Evolutionary conservation across 495 filamentous ascomycete species (phyloP), one percentile per base, ranked within the genome.

Genomic region (Penicillium nucicola): DNA sequence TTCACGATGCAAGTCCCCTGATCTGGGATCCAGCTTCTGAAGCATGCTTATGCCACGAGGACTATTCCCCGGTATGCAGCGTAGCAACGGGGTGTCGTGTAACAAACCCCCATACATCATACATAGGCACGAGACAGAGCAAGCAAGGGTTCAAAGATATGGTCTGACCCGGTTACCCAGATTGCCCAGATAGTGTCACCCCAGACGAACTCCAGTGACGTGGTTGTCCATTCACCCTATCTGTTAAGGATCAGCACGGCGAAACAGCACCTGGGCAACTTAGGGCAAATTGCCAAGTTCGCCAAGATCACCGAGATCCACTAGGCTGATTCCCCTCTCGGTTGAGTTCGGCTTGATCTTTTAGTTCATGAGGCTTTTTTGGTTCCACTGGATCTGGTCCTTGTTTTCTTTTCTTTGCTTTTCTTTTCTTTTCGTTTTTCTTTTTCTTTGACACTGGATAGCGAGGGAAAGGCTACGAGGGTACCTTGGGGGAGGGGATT

Each of bases 151-250:
- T 6, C 25, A 9, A 28, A 28, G 25, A 28, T 28, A 28, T 28
- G 22, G 22, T 23, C 4, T 23, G 4, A 23, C 22, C 25, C 5
- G 25, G 25, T 28, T 8, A 28, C 25, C 25, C 25, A 28, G 25
- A 28, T 28, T 8, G 10, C 25, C 25, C 25, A 28, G 25, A 28
- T 28, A 28, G 25, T 28, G 25, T 28, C 25, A 28, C 36, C 30
- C 46, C 36, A 10, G 36, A 41, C 46, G 46, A 48, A 48, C 46
- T 5, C 37, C 37, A 40, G 17, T 34, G 46, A 33, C 45, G 36
- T 48, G 18, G 17, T 40, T 40, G 37, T 40, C 18, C 37, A 41
- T 48, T 45, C 43, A 45, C 46, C 37, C 45, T 28, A 40, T 33
- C 2, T 12, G 46, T 41, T 5, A 41, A 48, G 17, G 46, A 48